phyloP scores from a whole-genome alignment of 495 filamentous ascomycete genomes.

The Podospora pseudopauciseta region DNA sequence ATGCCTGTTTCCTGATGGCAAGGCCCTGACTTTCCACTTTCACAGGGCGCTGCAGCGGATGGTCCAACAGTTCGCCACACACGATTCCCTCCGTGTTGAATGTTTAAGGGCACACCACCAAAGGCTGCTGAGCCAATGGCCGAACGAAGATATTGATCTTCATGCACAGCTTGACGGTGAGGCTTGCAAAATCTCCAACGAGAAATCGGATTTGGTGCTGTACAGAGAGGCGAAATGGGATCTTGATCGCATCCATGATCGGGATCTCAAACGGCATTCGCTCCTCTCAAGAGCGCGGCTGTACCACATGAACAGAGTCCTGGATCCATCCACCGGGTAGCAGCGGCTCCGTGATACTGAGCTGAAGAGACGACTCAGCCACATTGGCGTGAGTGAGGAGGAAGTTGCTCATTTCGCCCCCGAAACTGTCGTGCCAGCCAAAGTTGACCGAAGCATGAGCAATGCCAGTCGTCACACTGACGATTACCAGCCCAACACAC shows the following conservation, averaged over 20 bases:
- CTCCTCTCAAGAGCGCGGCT: too few species aligned
- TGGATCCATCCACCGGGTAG: not conserved
- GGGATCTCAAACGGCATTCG: too few species aligned
- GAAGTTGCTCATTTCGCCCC: not conserved
- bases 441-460: not conserved
- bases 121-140: not conserved
- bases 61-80: not conserved
- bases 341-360: not conserved
- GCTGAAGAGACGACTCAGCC: not conserved
- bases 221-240: too few species aligned
- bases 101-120: not conserved
- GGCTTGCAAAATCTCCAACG: not conserved
- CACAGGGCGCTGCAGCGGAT: slow-evolving; percentile 7
- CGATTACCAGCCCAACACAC: not conserved
- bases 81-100: not conserved
- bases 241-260: too few species aligned
- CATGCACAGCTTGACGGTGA: not conserved
- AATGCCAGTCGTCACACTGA: not conserved
- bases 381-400: not conserved
- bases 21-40: slow-evolving; percentile 33
- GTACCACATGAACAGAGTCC: not conserved
- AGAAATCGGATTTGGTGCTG: not conserved
- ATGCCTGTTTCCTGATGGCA: slow-evolving; percentile 32
- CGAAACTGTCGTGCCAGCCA: not conserved
- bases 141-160: not conserved